Evolutionary conservation across 208 protist genomes (phyloP), one percentile per base, ranked within the genome.

Genomic region (Leishmania martiniquensis): DNA sequence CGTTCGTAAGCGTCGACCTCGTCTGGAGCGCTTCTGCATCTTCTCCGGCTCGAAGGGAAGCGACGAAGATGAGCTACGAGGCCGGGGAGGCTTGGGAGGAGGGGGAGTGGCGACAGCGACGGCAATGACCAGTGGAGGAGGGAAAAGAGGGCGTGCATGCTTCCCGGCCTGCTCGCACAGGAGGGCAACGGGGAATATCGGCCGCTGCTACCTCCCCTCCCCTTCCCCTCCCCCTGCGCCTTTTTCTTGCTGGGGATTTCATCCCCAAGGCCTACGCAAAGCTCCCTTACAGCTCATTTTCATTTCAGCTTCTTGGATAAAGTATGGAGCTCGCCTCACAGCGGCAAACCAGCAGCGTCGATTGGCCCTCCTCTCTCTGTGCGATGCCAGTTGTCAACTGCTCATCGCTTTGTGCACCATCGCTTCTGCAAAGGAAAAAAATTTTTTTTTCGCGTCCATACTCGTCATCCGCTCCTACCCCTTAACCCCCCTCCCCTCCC

Each of bases 21-120:
- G 63, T 76, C 67, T 81, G 77, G 51, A 32, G 77, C 77, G 77
- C 77, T 81, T 72, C 77, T 76, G 72, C 77, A 57, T 32, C 10
- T 47, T 81, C 73, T 81, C 49, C 59, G 51, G 70, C 22, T 45
- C 22, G 32, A 32, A 44, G 22, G 65, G 22, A n/a, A 29, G 37
- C 15, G 29, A 62, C 9, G n/a, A 63, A 37, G 29, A 37, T 7
- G 57, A 34, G 29, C 37, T 63, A 29, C 29, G 29, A 29, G 17
- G 57, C 37, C 29, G 66, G 47, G 52, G 29, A 22, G 7, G 63
- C 29, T 37, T 17, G 20, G 52, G 5, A 4, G 37, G 29, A 37
- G 9, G 29, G 68, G 22, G 32, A 5, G 32, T n/a, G 29, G 65
- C 4, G 39, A 47, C 1, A 15, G 65, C 29, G 65, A 51, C 29